Conservation (phyloP, 768 basidiomycete species). For the Calocybe indica region DNA sequence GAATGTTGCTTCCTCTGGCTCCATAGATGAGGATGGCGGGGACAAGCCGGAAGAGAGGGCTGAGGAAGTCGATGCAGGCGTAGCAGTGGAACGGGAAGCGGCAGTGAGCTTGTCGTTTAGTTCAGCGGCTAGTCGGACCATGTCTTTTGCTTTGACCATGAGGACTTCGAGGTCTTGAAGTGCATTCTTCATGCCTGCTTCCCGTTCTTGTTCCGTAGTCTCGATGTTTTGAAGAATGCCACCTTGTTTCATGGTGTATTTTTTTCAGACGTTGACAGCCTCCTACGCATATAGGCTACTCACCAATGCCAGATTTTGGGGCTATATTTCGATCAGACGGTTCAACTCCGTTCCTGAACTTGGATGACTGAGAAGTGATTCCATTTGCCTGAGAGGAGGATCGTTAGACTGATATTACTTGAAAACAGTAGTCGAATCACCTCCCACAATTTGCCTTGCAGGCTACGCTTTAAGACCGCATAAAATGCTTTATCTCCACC, state of each 20-base stretch:
- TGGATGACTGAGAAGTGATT: conserved; percentile 1
- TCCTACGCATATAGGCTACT: conserved; percentile 10
- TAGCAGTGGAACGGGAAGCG: conserved; percentile 9
- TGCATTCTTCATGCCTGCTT: conserved; percentile 66
- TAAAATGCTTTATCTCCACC: conserved; percentile 88
- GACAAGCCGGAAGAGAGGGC: conserved; percentile 11
- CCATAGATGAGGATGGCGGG: conserved; percentile 30
- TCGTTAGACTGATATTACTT: no score
- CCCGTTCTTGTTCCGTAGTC: conserved; percentile 53
- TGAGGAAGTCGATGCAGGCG: conserved; percentile 17
- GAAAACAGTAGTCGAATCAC: conserved; percentile 18
- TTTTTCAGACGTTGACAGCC: no score
- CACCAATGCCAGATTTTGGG: conserved; percentile 48
- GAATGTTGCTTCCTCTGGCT: conserved; percentile 81
- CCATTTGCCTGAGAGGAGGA: conserved; percentile 10
- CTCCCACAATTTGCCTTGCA: conserved; percentile 77
- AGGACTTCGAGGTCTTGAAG: conserved; percentile 85
- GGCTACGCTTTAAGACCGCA: conserved; percentile 59
- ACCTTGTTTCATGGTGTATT: conserved; percentile 1
- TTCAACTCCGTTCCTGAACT: no score
- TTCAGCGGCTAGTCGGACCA: conserved; percentile 86
- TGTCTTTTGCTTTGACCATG: conserved; percentile 87
- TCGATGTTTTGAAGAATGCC: conserved; percentile 79
- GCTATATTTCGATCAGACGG: conserved; percentile 6
- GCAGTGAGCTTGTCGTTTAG: conserved; percentile 78